Percentiles rank a stretch among this genome's conserved stretches.
Evolutionary conservation across 2,329 filamentous ascomycete genomes (phyloP).

Genomic region (Hirsutella minnesotensis): DNA sequence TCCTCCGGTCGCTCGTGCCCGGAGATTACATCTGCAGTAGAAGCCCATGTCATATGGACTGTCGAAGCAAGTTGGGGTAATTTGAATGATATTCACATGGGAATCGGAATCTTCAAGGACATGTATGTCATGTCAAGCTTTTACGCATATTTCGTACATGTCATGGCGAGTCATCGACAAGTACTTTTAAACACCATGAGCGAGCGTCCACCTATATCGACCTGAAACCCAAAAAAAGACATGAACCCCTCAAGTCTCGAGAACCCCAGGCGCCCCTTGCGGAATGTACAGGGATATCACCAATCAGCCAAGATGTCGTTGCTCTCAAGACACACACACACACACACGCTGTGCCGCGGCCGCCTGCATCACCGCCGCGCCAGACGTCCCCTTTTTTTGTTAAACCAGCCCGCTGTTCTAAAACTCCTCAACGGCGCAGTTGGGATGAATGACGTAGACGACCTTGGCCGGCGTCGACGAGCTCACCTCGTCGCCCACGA

Average conservation of each 20-base stretch:
- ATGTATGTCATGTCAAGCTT: no score
- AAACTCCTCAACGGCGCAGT: constrained; percentile 68
- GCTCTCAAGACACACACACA: no score
- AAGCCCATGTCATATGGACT: no score
- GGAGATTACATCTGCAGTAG: no score
- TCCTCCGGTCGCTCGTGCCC: no score
- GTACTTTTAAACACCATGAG: background rate
- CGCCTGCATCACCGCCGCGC: background rate
- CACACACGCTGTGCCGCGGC: no score
- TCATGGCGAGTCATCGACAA: background rate
- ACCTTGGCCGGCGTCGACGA: constrained; percentile 29
- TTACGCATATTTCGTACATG: no score
- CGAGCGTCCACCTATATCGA: background rate
- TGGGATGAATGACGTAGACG: constrained; percentile 87
- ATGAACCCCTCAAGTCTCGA: background rate
- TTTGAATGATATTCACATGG: no score
- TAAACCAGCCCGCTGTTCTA: constrained; percentile 12
- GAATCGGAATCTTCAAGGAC: no score
- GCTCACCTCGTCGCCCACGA: constrained; percentile 33
- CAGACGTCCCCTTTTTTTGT: background rate
- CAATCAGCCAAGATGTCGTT: no score
- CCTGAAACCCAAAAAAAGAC: background rate
- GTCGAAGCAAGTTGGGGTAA: no score
- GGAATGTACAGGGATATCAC: background rate
- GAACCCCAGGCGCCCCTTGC: background rate